Evolutionary conservation across 495 filamentous ascomycete genomes (phyloP), one percentile per base, ranked within the genome.

Genomic region (Tuber borchii): DNA sequence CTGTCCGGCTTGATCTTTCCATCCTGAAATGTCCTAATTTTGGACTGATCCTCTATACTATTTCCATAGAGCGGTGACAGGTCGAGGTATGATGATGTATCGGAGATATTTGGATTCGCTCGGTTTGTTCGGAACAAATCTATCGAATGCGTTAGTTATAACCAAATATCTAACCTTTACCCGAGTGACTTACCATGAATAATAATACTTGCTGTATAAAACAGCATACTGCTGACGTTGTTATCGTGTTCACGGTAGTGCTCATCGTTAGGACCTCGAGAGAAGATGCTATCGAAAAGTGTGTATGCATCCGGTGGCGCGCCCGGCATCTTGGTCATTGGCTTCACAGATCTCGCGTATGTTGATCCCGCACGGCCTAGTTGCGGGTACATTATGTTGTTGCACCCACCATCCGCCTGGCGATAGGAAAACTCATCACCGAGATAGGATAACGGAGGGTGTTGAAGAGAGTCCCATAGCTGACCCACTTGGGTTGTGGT

Each of bases 171-270:
- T 19, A 20, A 10, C 6, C 0, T 12, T 10, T 12, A 48, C 12
- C 42, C 51, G 45, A 74, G 31, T n/a, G 39, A 76, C 85, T 48
- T 82, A 87, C 90, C 91, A 78, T 97, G 94, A 80, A 95, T 97
- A 76, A 97, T 94, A 74, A 97, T 93, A 22, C 90, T 92, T 10
- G 93, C 94, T 82, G 94, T 88, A 78, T 97, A 94, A 87, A 94
- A 97, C 19, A 97, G 85, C 74, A 97, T 87, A 80, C 92, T 95
- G 1, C 93, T 97, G 31, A 97, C 90, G 78, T 92, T 91, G 80
- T 92, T 94, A 7, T 91, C 89, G 84, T 92, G 90, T 70, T 90
- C 87, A 75, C 89, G 87, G 74, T 87, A 89, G 20, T 87, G 83
- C 71, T 89, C 88, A 48, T 85, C 81, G 26, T 84, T 73, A 19